Evolutionary conservation across 2,329 filamentous ascomycete species (phyloP).

Genomic region (Colletotrichum salicis): DNA sequence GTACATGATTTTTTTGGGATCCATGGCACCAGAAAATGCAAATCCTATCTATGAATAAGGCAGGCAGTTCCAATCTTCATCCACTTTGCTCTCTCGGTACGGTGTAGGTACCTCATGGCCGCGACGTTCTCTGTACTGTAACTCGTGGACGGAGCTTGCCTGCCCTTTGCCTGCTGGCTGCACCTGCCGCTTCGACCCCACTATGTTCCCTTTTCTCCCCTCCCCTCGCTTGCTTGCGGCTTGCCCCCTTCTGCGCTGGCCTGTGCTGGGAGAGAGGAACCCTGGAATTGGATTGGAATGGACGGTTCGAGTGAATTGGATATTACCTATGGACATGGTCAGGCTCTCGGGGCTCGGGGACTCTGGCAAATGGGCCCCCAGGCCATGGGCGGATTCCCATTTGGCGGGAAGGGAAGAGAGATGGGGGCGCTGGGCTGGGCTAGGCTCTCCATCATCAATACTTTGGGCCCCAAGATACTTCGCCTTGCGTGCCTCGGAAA

Average conservation of each 20-base stretch:
- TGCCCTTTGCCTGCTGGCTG: slow-evolving; percentile 24
- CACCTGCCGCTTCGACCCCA: slow-evolving; percentile 31
- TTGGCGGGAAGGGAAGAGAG: slow-evolving; percentile 32
- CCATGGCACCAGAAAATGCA: too few relatives aligned
- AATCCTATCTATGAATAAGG: too few relatives aligned
- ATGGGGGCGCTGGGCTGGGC: slow-evolving; percentile 31
- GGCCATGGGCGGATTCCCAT: slow-evolving; percentile 31
- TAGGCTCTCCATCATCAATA: slow-evolving; percentile 20
- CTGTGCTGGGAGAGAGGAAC: not conserved
- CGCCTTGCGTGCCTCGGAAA: slow-evolving; percentile 9
- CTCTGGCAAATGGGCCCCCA: slow-evolving; percentile 12
- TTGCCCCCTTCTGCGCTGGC: not conserved
- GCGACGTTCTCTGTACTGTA: not conserved
- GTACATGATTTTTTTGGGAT: not conserved
- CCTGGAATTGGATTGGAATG: not conserved
- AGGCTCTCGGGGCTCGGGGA: slow-evolving; percentile 32
- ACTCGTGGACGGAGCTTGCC: not conserved
- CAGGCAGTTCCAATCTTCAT: too few relatives aligned
- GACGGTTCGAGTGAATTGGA: slow-evolving; percentile 11
- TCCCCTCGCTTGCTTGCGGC: not conserved
- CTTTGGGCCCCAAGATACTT: slow-evolving; percentile 11
- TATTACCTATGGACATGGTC: not conserved
- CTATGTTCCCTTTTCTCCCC: slow-evolving; percentile 19
- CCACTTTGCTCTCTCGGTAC: too few relatives aligned
- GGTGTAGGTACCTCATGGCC: not conserved